A percentile compares a stretch with the other conserved stretches of the same genome.
These are phyloP conservation scores for Ceratobasidium sp. DNA, from an alignment of 1,284 basidiomycete genomes.

Conservation along the genomic window DNA sequence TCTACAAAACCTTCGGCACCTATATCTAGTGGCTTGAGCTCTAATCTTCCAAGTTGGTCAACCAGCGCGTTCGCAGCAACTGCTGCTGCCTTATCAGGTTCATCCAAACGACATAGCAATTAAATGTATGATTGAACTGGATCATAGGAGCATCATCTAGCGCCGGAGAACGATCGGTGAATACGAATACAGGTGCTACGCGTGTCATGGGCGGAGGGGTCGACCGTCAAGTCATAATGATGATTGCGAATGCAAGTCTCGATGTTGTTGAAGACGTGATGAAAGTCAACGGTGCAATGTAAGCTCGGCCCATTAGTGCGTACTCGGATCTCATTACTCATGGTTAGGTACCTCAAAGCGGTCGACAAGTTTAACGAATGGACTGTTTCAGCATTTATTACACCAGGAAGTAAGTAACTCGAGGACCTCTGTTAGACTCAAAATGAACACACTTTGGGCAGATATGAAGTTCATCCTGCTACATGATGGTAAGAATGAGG, in stretches of 20 bases:
- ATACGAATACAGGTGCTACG: conserved; percentile 28
- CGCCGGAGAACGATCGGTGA: conserved; percentile 24
- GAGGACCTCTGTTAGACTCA: too few species aligned
- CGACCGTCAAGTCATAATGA: conserved; percentile 92
- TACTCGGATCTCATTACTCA: conserved; percentile 7
- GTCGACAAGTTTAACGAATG: conserved; percentile 98
- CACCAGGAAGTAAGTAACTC: conserved; percentile 79
- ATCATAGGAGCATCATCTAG: conserved; percentile 19
- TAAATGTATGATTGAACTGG: neutral
- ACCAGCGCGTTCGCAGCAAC: conserved; percentile 86
- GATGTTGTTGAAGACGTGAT: conserved; percentile 92
- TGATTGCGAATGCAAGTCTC: conserved; percentile 93
- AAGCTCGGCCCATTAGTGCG: conserved; percentile 49
- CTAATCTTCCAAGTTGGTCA: conserved; percentile 83
- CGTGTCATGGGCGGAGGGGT: conserved; percentile 67
- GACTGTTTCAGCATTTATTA: conserved; percentile 93
- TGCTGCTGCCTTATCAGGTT: conserved; percentile 80
- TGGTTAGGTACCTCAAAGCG: conserved; percentile 82
- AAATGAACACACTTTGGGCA: too few species aligned
- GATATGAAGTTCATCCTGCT: conserved; percentile 91
- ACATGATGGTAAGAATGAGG: conserved; percentile 94
- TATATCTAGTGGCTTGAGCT: conserved; percentile 68
- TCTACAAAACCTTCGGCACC: conserved; percentile 71
- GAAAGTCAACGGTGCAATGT: conserved; percentile 86
- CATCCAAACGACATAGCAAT: conserved; percentile 44